Evolutionary conservation across 2,329 filamentous ascomycete genomes (phyloP).

Genomic region (Pseudogymnoascus sp.): DNA sequence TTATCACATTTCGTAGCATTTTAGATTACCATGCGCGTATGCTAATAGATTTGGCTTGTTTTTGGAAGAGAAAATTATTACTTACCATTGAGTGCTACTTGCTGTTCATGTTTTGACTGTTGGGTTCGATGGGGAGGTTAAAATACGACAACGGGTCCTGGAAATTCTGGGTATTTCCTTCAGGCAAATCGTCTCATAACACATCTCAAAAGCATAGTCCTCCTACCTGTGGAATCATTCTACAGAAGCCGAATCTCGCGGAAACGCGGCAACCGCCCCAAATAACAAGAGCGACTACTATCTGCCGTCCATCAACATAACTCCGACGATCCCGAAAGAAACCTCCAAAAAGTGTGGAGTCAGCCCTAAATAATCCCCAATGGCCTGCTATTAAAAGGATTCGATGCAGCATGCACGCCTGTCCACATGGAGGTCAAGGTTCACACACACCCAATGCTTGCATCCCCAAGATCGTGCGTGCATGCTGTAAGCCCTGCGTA

Average conservation of each 20-base stretch:
- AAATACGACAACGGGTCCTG: not conserved
- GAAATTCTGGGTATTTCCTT: not conserved
- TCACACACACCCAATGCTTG: not conserved
- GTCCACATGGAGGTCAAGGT: not conserved
- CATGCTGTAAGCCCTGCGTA: not conserved
- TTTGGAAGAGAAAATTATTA: not conserved
- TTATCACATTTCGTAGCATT: not conserved
- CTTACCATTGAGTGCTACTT: not conserved
- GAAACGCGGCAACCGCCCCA: not conserved
- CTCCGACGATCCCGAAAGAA: not conserved
- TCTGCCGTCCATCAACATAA: not conserved
- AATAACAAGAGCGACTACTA: not conserved
- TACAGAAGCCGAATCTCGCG: not conserved
- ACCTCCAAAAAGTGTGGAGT: not conserved
- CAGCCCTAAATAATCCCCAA: slow-evolving; percentile 1
- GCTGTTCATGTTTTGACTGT: not conserved
- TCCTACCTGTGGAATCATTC: not conserved
- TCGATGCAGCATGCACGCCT: not conserved
- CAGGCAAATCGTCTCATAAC: not conserved
- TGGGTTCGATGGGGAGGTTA: not conserved
- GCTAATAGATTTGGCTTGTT: slow-evolving; percentile 1
- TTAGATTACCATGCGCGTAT: not conserved
- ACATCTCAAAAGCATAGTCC: not conserved
- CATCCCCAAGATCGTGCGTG: not conserved
- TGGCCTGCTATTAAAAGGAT: slow-evolving; percentile 1